Evolutionary conservation across 2,329 filamentous ascomycete genomes (phyloP).

Genomic region (Epichloe gansuensis): DNA sequence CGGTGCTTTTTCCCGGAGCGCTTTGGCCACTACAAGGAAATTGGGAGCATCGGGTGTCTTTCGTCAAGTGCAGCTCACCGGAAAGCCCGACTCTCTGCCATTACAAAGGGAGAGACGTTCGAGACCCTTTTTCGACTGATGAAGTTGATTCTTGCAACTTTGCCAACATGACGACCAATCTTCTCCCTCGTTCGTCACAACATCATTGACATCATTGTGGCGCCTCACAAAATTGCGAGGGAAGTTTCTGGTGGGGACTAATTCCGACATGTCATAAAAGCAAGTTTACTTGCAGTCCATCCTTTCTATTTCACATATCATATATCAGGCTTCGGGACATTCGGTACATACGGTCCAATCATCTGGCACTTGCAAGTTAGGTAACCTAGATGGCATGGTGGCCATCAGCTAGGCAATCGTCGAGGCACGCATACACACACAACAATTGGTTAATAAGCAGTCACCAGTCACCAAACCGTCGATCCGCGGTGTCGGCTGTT

Average conservation of each 20-base stretch:
- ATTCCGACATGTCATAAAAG: slow-evolving; percentile 4
- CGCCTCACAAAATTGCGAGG: neutral
- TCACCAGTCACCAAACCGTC: neutral
- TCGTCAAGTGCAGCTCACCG: neutral
- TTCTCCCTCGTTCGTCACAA: neutral
- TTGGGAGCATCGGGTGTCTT: neutral
- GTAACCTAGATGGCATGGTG: neutral
- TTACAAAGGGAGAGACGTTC: too few relatives aligned
- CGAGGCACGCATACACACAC: neutral
- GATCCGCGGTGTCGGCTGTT: neutral
- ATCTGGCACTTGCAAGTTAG: neutral
- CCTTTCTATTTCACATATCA: neutral
- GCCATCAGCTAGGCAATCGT: neutral
- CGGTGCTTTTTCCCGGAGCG: neutral
- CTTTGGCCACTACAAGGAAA: neutral
- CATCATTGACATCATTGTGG: neutral
- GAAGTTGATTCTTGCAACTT: neutral
- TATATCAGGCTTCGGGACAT: neutral
- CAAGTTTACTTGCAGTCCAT: neutral
- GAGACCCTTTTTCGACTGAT: too few relatives aligned
- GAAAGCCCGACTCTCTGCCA: neutral
- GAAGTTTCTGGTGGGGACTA: neutral
- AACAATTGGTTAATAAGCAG: neutral
- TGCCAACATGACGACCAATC: neutral
- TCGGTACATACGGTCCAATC: neutral